phyloP scores from a whole-genome alignment of 2,329 filamentous ascomycete species.

The Neophaeococcomyces mojaviensis region DNA sequence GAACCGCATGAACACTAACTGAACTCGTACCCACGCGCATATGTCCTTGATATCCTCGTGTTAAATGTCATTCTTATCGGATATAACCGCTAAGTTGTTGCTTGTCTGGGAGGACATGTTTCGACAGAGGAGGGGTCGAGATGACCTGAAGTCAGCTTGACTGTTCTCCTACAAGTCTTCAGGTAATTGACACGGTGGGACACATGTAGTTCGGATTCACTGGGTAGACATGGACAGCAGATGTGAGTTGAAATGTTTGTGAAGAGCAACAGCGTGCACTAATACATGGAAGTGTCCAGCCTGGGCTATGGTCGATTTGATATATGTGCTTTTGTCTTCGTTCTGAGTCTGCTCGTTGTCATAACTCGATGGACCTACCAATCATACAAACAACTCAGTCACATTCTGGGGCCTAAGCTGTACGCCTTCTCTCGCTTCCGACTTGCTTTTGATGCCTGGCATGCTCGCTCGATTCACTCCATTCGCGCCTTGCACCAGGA shows the following conservation, averaged over 20 bases:
- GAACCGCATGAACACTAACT: background rate
- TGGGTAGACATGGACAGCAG: too few species aligned
- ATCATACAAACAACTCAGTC: background rate
- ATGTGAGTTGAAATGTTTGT: too few species aligned
- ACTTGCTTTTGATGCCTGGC: conserved; percentile 18
- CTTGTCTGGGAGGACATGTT: too few species aligned
- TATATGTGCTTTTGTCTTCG: background rate
- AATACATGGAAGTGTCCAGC: too few species aligned
- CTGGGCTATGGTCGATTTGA: too few species aligned
- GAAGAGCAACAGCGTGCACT: too few species aligned
- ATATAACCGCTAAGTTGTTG: background rate
- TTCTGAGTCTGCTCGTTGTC: background rate
- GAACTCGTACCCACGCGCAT: background rate
- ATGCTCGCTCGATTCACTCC: conserved; percentile 13
- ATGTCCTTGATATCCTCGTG: background rate
- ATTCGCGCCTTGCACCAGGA: conserved; percentile 34
- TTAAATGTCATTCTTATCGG: background rate
- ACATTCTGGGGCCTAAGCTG: conserved; percentile 16
- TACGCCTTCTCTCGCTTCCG: conserved; percentile 16
- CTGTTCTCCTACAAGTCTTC: too few species aligned
- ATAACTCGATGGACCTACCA: background rate
- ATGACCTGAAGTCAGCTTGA: too few species aligned
- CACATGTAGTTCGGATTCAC: too few species aligned
- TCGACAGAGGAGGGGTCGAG: too few species aligned
- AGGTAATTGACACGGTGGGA: too few species aligned